Evolutionary conservation across 1,284 basidiomycete species (phyloP).

Genomic region (Neotropicomus parvogracilis): DNA sequence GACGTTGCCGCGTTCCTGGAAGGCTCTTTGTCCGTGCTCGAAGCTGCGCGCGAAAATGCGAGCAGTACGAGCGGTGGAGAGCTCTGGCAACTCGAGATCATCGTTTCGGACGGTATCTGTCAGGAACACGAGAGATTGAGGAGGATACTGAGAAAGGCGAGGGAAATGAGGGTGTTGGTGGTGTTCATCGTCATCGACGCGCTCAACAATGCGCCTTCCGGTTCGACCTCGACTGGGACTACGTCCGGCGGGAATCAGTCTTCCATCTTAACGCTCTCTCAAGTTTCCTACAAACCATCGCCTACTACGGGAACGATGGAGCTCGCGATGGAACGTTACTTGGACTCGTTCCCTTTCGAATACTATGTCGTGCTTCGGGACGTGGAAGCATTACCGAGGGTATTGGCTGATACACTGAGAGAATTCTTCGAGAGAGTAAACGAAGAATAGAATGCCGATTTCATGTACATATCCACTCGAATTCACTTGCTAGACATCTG

Average conservation of each 20-base stretch:
- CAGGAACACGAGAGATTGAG: constrained; percentile 90
- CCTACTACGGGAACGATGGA: constrained; percentile 81
- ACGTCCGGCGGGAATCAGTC: constrained; percentile 47
- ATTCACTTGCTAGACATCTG: too few species aligned
- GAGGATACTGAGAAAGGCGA: constrained; percentile 79
- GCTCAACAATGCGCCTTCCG: constrained; percentile 47
- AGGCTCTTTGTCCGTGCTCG: constrained; percentile 74
- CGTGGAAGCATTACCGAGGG: constrained; percentile 90
- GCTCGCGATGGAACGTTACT: constrained; percentile 84
- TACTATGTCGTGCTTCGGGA: constrained; percentile 92
- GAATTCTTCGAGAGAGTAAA: constrained; percentile 87
- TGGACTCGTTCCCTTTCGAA: constrained; percentile 98
- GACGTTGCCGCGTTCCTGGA: constrained; percentile 88
- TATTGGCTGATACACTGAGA: constrained; percentile 86
- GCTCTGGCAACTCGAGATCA: constrained; percentile 97
- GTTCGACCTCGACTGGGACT: constrained; percentile 16
- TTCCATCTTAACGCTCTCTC: constrained; percentile 93
- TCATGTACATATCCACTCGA: neutral
- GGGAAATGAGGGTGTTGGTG: constrained; percentile 91
- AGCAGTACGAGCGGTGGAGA: constrained; percentile 58
- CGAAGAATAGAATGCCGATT: constrained; percentile 37
- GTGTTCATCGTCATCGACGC: constrained; percentile 97
- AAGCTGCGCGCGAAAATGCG: constrained; percentile 63
- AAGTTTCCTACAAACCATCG: constrained; percentile 73
- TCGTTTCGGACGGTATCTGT: constrained; percentile 98